Evolutionary conservation across 2,329 filamentous ascomycete genomes (phyloP).

Genomic region (Fusarium temperatum): DNA sequence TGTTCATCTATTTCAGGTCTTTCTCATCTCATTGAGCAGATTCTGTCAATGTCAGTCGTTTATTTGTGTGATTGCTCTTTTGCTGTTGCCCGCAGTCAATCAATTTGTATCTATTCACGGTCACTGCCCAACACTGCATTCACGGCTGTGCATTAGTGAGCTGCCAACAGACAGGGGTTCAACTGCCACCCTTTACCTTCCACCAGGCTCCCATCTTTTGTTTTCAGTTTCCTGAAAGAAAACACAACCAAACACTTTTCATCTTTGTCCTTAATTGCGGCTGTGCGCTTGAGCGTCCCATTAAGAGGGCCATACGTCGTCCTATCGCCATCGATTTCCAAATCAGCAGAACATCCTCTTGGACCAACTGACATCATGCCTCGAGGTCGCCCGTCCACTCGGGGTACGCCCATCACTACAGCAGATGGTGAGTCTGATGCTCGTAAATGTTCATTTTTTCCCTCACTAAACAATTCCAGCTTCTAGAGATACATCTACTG

Average conservation of each 20-base stretch:
- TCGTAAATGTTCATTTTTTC: background rate
- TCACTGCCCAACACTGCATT: conserved; percentile 15
- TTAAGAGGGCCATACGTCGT: background rate
- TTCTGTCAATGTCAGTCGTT: background rate
- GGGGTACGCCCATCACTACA: conserved; percentile 22
- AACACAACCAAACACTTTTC: background rate
- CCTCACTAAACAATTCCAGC: conserved; percentile 17
- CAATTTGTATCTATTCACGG: conserved; percentile 10
- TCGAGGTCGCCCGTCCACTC: conserved; percentile 43
- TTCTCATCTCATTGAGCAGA: background rate
- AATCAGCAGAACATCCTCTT: background rate
- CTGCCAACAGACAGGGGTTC: conserved; percentile 19
- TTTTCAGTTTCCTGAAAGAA: background rate
- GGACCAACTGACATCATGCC: conserved; percentile 36
- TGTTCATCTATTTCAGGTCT: background rate
- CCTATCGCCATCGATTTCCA: background rate
- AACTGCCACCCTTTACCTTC: conserved; percentile 1
- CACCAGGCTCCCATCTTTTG: background rate
- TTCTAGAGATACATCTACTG: conserved; percentile 27
- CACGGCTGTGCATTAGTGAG: conserved; percentile 27
- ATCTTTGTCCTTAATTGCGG: background rate
- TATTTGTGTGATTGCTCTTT: conserved; percentile 3
- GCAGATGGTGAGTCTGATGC: conserved; percentile 25
- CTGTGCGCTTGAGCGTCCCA: background rate
- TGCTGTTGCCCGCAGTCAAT: conserved; percentile 11